These are phyloP conservation scores for Metarhizium rileyi DNA, from an alignment of 2,329 filamentous ascomycete species.

Conservation along the genomic window DNA sequence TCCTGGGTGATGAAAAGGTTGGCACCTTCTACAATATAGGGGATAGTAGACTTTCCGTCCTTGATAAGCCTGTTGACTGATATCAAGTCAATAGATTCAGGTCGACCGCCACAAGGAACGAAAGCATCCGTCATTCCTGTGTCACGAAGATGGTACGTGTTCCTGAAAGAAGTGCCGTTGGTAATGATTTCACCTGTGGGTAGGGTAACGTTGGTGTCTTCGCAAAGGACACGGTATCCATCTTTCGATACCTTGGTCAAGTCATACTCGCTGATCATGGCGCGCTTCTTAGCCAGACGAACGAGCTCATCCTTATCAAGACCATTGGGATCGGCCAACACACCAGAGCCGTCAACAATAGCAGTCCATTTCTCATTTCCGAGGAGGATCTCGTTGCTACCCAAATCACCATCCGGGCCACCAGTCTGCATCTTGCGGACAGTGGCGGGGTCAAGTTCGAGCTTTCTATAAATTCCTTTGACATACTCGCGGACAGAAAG, in stretches of 20 bases:
- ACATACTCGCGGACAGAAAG: slow-evolving; percentile 94
- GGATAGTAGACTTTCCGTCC: slow-evolving; percentile 77
- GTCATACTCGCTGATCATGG: slow-evolving; percentile 87
- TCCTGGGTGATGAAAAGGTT: slow-evolving; percentile 99
- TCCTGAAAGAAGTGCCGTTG: slow-evolving; percentile 93
- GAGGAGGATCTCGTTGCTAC: slow-evolving; percentile 94
- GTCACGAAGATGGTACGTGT: slow-evolving; percentile 87
- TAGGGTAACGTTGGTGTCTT: slow-evolving; percentile 81
- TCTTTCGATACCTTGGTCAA: slow-evolving; percentile 72
- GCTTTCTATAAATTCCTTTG: slow-evolving; percentile 92
- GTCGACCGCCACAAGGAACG: slow-evolving; percentile 91
- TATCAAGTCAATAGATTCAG: slow-evolving; percentile 90
- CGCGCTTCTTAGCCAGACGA: slow-evolving; percentile 73
- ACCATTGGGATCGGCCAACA: slow-evolving; percentile 86
- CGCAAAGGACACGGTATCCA: slow-evolving; percentile 85
- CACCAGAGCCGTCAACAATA: slow-evolving; percentile 93
- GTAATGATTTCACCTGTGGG: slow-evolving; percentile 77
- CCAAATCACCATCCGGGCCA: slow-evolving; percentile 90
- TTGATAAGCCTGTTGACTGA: slow-evolving; percentile 81
- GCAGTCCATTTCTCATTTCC: slow-evolving; percentile 92
- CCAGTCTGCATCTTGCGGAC: slow-evolving; percentile 96
- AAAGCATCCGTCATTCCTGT: slow-evolving; percentile 74
- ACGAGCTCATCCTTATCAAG: slow-evolving; percentile 75
- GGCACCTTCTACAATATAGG: slow-evolving; percentile 95
- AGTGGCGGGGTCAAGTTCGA: slow-evolving; percentile 74